phyloP scores from a whole-genome alignment of 331 rosid species.

The Dryas integrifolia region DNA sequence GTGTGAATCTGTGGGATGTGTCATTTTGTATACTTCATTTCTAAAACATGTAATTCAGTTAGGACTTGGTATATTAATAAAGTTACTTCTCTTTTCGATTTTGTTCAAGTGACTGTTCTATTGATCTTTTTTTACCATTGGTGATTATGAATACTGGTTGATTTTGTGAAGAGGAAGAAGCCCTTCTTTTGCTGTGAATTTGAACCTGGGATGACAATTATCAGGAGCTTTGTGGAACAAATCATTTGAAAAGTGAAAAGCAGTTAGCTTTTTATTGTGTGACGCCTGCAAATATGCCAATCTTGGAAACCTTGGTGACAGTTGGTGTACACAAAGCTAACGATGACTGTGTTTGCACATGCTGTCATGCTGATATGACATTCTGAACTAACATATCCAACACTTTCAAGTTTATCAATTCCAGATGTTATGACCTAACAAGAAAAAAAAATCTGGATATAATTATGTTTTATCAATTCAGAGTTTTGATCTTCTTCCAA shows the following conservation, averaged over 20 bases:
- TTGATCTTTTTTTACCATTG: background rate
- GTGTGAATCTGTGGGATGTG: conserved; percentile 29
- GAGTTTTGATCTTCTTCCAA: too few relatives aligned
- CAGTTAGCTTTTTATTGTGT: background rate
- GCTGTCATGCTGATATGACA: too few relatives aligned
- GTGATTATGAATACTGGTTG: background rate
- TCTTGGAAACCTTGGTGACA: too few relatives aligned
- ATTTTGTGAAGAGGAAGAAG: background rate
- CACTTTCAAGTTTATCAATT: too few relatives aligned
- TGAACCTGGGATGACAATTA: background rate
- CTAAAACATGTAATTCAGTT: background rate
- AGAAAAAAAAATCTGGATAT: too few relatives aligned
- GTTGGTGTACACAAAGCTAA: background rate
- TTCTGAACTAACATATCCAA: too few relatives aligned
- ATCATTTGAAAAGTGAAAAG: background rate
- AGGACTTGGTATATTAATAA: conserved; percentile 10
- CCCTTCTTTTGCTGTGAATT: background rate
- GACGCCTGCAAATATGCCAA: too few relatives aligned
- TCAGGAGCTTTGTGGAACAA: background rate
- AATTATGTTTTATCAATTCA: too few relatives aligned
- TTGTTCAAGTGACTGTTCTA: background rate
- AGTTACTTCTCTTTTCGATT: background rate
- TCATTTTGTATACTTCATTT: conserved; percentile 4
- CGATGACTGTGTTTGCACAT: background rate
- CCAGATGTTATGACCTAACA: too few relatives aligned